Base-by-base conservation (phyloP, 116 monocot genomes). In the Zostera marina region DNA sequence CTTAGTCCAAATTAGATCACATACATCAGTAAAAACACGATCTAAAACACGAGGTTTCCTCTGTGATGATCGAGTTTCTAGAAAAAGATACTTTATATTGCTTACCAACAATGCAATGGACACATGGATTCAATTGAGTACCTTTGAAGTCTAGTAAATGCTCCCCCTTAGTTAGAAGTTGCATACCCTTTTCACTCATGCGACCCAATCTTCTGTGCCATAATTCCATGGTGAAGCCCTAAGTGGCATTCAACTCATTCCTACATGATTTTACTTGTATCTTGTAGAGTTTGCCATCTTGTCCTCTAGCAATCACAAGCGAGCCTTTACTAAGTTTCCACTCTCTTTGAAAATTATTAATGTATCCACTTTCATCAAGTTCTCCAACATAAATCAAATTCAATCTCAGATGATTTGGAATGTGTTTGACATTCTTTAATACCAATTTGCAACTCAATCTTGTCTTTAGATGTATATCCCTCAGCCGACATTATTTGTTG, bases 321-420 rank as follows among this genome's bases (percentile, higher is more conserved):
- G 62, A 56, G 5, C 70, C 63, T 52, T 41, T 57, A 38, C 26
- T 52, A 10, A 74, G 46, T 41, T 56, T 60, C 70, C 53, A 65
- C 11, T 24, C 44, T 53, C 44, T n/a, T 0, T 20, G 1, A 19
- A 74, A 60, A 3, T 9, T 22, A 45, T 4, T 65, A 41, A 21
- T 21, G 21, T 59, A 74, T 5, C 52, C 64, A 12, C 69, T 43
- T 15, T 53, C 44, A 74, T 65, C 46, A 10, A 53, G 41, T 26
- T 58, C 53, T n/a, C 60, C 19, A 11, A 54, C 41, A 38, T 8
- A 75, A 16, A 75, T 40, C 22, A 70, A 61, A 21, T 75, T 70
- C 21, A 65, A 44, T 3, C 53, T 46, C 14, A 72, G 11, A 4
- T 59, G 11, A 4, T 59, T 52, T 23, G 16, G 44, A 8, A 63